phyloP scores from a whole-genome alignment of 805 yeast species.

The Metschnikowia picachoensis region DNA sequence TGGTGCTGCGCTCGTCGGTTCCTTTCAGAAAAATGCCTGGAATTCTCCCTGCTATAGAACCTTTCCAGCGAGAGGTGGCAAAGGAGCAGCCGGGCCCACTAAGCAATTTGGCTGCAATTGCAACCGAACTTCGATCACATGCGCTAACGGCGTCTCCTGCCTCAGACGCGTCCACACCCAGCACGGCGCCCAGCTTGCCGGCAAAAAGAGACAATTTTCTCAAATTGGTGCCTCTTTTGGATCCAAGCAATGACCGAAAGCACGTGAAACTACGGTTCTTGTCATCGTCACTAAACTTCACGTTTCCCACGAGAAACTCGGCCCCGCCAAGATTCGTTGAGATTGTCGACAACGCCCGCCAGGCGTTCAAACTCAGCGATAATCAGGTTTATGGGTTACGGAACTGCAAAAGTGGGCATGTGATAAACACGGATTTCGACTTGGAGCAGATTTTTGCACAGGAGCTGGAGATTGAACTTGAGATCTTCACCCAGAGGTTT shows the following conservation, averaged over 20 bases:
- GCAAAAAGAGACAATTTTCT: not conserved
- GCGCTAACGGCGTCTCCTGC: not conserved
- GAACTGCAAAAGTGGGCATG: slow-evolving; percentile 22
- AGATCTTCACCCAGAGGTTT: slow-evolving; percentile 32
- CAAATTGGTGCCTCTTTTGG: not conserved
- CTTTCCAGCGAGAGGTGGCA: not conserved
- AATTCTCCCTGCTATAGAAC: not conserved
- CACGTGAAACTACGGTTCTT: slow-evolving; percentile 47
- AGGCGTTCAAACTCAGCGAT: slow-evolving; percentile 51
- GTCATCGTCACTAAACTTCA: slow-evolving; percentile 55
- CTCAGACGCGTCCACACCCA: not conserved
- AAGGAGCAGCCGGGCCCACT: slow-evolving; percentile 5
- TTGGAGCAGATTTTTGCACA: slow-evolving; percentile 35
- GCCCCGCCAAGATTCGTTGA: slow-evolving; percentile 82
- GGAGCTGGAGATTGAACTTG: slow-evolving; percentile 33
- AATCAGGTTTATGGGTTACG: slow-evolving; percentile 25
- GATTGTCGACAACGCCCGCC: slow-evolving; percentile 70
- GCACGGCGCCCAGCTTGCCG: not conserved
- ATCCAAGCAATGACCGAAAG: slow-evolving; percentile 17
- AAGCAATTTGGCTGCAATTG: slow-evolving; percentile 32
- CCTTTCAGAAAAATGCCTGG: slow-evolving; percentile 22
- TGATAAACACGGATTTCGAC: slow-evolving; percentile 33
- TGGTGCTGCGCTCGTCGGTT: slow-evolving; percentile 42
- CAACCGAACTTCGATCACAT: slow-evolving; percentile 23
- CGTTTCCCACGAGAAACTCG: slow-evolving; percentile 57